phyloP scores from a whole-genome alignment of 78 protist genomes.

The Dictyostelium intermedium region DNA sequence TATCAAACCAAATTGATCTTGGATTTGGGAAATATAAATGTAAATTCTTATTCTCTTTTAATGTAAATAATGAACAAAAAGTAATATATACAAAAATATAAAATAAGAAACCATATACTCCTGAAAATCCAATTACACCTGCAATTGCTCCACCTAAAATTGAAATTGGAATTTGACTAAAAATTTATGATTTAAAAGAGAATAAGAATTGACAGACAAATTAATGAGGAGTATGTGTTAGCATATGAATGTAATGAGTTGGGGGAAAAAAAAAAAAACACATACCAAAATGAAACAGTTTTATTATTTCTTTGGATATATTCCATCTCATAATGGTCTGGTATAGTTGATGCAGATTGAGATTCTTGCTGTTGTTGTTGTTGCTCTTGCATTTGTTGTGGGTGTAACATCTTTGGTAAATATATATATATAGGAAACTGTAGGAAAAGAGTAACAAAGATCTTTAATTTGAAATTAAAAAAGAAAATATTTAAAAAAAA shows the following conservation, averaged over 20 bases:
- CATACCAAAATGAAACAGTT: slow-evolving; percentile 14
- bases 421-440: background rate
- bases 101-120: background rate
- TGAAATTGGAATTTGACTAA: slow-evolving; percentile 30
- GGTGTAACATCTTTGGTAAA: slow-evolving; percentile 23
- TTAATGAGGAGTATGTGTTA: too few species aligned
- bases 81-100: slow-evolving; percentile 12
- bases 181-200: background rate
- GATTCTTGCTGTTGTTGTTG: slow-evolving; percentile 13
- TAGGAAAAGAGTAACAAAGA: too few species aligned
- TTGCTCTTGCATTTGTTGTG: slow-evolving; percentile 46
- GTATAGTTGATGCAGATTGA: background rate
- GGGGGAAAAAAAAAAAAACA: too few species aligned
- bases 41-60: slow-evolving; percentile 13
- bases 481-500: too few species aligned
- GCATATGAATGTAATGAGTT: too few species aligned
- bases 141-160: slow-evolving; percentile 41
- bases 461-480: too few species aligned
- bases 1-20: slow-evolving; percentile 31
- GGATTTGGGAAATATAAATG: slow-evolving; percentile 26
- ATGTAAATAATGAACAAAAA: background rate
- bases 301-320: slow-evolving; percentile 13
- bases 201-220: too few species aligned
- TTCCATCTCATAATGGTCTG: slow-evolving; percentile 22
- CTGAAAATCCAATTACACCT: slow-evolving; percentile 30